Conservation (phyloP, 371 early-diverging fungal species). For the Lichtheimia hyalospora region DNA sequence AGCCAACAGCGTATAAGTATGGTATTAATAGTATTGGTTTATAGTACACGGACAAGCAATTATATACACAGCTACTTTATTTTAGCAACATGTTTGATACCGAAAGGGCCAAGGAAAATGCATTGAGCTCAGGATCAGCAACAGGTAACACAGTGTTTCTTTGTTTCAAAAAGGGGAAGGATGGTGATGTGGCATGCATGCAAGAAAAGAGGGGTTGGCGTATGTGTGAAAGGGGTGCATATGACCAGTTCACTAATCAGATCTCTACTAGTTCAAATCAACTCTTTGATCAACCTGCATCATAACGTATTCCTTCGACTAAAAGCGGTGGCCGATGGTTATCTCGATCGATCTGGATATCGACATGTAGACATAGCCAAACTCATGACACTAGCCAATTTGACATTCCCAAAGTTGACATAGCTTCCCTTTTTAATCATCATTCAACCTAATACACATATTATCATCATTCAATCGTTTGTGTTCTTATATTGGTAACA, state of each 20-base stretch:
- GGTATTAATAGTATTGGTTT: neutral
- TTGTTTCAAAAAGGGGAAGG: no score
- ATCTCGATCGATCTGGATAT: slow-evolving; percentile 62
- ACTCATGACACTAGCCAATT: neutral
- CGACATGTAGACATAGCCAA: slow-evolving; percentile 59
- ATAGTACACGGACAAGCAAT: slow-evolving; percentile 44
- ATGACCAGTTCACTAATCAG: neutral
- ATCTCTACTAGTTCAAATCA: no score
- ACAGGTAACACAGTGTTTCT: slow-evolving; percentile 14
- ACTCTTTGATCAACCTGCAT: slow-evolving; percentile 23
- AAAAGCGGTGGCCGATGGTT: slow-evolving; percentile 48
- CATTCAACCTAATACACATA: no score
- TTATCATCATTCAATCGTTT: no score
- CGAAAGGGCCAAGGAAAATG: slow-evolving; percentile 28
- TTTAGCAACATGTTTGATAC: slow-evolving; percentile 43
- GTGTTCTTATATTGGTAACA: no score
- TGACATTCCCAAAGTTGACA: no score
- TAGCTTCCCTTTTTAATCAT: no score
- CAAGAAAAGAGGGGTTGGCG: no score
- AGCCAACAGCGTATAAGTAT: no score
- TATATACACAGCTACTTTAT: slow-evolving; percentile 52
- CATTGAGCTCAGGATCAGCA: slow-evolving; percentile 8
- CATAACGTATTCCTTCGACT: slow-evolving; percentile 25
- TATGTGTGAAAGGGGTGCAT: no score
- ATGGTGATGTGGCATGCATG: no score